Conservation (phyloP, 78 protist species). For the Creolimax fragrantissima region DNA sequence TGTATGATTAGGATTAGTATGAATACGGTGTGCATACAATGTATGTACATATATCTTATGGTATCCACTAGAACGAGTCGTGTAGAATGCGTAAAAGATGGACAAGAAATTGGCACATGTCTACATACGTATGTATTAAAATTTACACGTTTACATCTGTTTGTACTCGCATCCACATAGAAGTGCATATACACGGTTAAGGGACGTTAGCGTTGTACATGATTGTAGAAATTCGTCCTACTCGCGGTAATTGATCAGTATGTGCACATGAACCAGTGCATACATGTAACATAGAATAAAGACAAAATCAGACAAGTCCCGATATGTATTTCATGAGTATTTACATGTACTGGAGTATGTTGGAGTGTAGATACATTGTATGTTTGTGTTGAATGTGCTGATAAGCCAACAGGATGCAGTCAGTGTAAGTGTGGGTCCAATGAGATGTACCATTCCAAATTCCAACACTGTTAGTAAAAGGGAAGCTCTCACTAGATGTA, state of each 20-base stretch:
- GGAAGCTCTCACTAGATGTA: too few relatives aligned
- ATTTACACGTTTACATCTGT: not conserved
- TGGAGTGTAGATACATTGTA: too few relatives aligned
- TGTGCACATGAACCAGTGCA: not conserved
- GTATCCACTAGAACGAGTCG: not conserved
- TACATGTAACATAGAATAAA: not conserved
- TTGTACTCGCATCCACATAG: too few relatives aligned
- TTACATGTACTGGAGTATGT: too few relatives aligned
- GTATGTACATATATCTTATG: not conserved
- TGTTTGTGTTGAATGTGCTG: too few relatives aligned
- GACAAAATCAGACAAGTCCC: not conserved
- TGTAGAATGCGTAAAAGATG: too few relatives aligned
- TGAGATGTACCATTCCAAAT: too few relatives aligned
- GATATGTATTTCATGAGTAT: not conserved
- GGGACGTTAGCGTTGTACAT: not conserved
- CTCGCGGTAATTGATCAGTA: not conserved
- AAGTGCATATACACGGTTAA: not conserved
- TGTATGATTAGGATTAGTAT: not conserved
- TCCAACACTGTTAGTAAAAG: too few relatives aligned
- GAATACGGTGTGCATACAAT: not conserved
- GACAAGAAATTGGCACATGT: not conserved
- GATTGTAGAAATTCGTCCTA: not conserved
- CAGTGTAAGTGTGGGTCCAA: too few relatives aligned
- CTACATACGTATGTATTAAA: not conserved
- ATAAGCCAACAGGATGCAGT: too few relatives aligned